Conservation (phyloP, 805 yeast species). For the Wickerhamomyces sydowiorum region DNA sequence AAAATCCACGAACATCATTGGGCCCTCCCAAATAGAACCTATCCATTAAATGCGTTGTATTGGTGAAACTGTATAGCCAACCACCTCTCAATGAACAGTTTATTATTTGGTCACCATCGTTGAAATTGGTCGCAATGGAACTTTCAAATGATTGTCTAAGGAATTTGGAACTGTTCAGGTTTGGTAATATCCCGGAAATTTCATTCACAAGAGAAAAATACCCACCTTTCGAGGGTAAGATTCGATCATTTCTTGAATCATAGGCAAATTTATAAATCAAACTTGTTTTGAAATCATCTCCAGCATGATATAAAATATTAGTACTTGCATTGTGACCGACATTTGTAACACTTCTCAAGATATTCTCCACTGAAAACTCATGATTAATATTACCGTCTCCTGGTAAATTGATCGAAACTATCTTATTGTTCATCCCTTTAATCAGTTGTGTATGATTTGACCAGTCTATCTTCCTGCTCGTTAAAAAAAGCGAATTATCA, state of each 20-base stretch:
- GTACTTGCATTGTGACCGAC: constrained; percentile 46
- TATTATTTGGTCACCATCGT: constrained; percentile 37
- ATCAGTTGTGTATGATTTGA: constrained; percentile 48
- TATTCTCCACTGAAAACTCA: constrained; percentile 40
- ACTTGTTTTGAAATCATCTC: constrained; percentile 55
- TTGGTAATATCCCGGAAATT: constrained; percentile 27
- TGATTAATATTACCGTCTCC: constrained; percentile 31
- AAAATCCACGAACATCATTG: constrained; percentile 65
- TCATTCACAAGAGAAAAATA: constrained; percentile 37
- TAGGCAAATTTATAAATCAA: constrained; percentile 34
- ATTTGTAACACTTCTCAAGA: constrained; percentile 35
- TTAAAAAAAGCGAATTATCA: constrained; percentile 45
- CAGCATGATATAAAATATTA: constrained; percentile 51
- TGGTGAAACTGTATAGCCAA: constrained; percentile 36
- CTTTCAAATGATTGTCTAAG: constrained; percentile 31
- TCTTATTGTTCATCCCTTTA: constrained; percentile 36
- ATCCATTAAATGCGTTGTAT: constrained; percentile 56
- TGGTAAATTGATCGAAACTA: constrained; percentile 14
- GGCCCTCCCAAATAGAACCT: constrained; percentile 82
- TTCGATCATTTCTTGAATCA: constrained; percentile 36
- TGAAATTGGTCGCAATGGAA: constrained; percentile 23
- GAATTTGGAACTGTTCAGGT: constrained; percentile 23
- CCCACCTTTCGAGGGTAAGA: constrained; percentile 41
- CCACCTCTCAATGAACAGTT: constrained; percentile 51
- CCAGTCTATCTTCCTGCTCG: constrained; percentile 46